phyloP scores from a whole-genome alignment of 78 protist genomes.

The Pirum gemmata region DNA sequence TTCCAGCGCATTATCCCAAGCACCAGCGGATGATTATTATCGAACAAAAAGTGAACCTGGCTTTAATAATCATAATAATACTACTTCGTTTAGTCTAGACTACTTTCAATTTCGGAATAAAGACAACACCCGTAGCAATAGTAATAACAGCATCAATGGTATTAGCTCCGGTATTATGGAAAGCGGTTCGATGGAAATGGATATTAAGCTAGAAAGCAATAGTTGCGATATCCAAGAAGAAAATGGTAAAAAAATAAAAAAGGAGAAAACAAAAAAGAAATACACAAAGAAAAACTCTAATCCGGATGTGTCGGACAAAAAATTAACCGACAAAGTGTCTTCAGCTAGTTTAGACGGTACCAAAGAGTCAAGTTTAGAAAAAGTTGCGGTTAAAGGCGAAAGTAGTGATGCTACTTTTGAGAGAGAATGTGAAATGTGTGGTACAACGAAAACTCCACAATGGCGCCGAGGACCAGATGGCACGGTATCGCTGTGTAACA shows the following conservation, averaged over 20 bases:
- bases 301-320: background rate
- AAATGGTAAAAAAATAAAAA: background rate
- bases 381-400: background rate
- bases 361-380: background rate
- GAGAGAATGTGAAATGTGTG: background rate
- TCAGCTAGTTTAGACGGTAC: background rate
- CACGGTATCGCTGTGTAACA: background rate
- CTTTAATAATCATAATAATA: too few species aligned
- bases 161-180: too few species aligned
- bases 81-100: too few species aligned
- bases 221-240: background rate
- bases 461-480: constrained; percentile 20
- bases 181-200: too few species aligned
- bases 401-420: too few species aligned
- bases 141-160: too few species aligned
- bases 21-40: background rate
- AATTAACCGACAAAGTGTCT: background rate
- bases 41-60: too few species aligned
- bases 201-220: too few species aligned
- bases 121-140: too few species aligned
- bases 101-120: too few species aligned
- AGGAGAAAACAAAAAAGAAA: background rate
- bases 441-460: background rate
- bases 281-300: background rate
- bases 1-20: background rate